These are phyloP conservation scores for Saturnispora quitensis DNA, from an alignment of 805 yeast species.

Conservation along the genomic window DNA sequence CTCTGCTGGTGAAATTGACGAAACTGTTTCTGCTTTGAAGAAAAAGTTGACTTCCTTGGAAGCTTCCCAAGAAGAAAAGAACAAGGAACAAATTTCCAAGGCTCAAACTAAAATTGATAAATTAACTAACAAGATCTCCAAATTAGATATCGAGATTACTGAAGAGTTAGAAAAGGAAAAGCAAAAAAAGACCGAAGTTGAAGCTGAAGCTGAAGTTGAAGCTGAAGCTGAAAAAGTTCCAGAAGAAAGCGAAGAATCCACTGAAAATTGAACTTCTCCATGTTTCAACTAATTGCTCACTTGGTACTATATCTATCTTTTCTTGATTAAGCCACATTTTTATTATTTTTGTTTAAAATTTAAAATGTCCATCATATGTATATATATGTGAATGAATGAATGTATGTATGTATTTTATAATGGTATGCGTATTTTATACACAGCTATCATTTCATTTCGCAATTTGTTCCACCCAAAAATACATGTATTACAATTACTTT, in stretches of 20 bases:
- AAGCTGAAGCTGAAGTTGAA: neutral
- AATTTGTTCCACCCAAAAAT: neutral
- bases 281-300: neutral
- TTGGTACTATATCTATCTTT: conserved; percentile 4
- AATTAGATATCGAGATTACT: conserved; percentile 22
- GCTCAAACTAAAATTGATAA: conserved; percentile 73
- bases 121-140: conserved; percentile 40
- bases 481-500: neutral
- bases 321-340: neutral
- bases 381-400: no score
- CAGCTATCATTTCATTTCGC: neutral
- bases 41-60: conserved; percentile 60
- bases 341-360: neutral
- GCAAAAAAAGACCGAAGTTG: conserved; percentile 14
- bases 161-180: conserved; percentile 23
- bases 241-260: conserved; percentile 1
- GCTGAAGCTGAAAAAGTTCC: conserved; percentile 8
- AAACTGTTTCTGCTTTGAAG: conserved; percentile 57
- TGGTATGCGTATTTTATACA: neutral
- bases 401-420: neutral
- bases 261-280: neutral
- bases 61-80: conserved; percentile 70
- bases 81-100: conserved; percentile 62
- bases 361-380: neutral
- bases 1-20: conserved; percentile 58